A percentile compares a stretch with the other conserved stretches of the same genome.
These are phyloP conservation scores for Myriosclerotinia scirpicola DNA, from an alignment of 2,329 filamentous ascomycete genomes.

Conservation along the genomic window DNA sequence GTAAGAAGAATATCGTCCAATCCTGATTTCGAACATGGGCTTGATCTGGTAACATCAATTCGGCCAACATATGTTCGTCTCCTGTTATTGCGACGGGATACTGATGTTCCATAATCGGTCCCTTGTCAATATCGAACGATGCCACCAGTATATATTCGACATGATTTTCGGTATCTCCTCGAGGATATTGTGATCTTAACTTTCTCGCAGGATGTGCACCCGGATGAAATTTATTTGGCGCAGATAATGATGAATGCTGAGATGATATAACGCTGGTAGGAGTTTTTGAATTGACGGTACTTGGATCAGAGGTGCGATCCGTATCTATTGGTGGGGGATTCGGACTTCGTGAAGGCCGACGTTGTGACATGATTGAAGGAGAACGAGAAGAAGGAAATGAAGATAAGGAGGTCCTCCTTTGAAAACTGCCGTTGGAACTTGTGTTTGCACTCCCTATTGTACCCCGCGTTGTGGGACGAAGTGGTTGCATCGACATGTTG, in stretches of 20 bases:
- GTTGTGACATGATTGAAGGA: slow-evolving; percentile 56
- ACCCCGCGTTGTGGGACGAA: slow-evolving; percentile 35
- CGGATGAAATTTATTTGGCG: slow-evolving; percentile 51
- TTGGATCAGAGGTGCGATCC: slow-evolving; percentile 59
- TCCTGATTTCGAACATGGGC: slow-evolving; percentile 93
- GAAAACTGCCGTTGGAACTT: slow-evolving; percentile 38
- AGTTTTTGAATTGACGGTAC: slow-evolving; percentile 57
- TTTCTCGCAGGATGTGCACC: slow-evolving; percentile 54
- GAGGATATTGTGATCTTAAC: slow-evolving; percentile 73
- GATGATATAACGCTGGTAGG: slow-evolving; percentile 58
- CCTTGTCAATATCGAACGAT: slow-evolving; percentile 94
- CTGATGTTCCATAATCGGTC: slow-evolving; percentile 97
- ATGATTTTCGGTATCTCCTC: slow-evolving; percentile 79
- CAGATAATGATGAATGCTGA: slow-evolving; percentile 61
- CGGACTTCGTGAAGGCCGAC: slow-evolving; percentile 55
- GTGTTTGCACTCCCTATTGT: slow-evolving; percentile 31
- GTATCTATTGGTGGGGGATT: slow-evolving; percentile 50
- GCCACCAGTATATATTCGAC: slow-evolving; percentile 98
- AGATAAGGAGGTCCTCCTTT: slow-evolving; percentile 58
- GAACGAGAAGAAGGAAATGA: slow-evolving; percentile 61
- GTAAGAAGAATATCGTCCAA: slow-evolving; percentile 98
- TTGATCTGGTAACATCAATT: slow-evolving; percentile 97
- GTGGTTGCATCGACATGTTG: slow-evolving; percentile 30
- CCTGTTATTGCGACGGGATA: slow-evolving; percentile 93
- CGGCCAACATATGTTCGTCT: slow-evolving; percentile 96